phyloP scores from a whole-genome alignment of 2,329 filamentous ascomycete genomes.

The Aspergillus fructus region DNA sequence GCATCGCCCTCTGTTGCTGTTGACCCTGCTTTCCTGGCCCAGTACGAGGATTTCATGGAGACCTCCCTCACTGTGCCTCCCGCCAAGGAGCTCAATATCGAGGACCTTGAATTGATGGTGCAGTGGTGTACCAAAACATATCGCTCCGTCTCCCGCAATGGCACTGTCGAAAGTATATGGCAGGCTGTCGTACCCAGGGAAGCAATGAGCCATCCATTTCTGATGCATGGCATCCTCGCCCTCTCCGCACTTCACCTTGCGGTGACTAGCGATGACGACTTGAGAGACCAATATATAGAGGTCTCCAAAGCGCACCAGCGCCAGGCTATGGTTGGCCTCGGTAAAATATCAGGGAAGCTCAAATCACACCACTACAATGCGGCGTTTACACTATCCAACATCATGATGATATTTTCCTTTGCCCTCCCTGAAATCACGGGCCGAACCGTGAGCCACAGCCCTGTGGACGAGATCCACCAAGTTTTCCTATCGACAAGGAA shows the following conservation, averaged over 20 bases:
- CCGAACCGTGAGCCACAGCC: slow-evolving; percentile 6
- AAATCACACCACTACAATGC: slow-evolving; percentile 34
- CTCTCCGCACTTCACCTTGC: slow-evolving; percentile 36
- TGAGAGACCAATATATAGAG: slow-evolving; percentile 24
- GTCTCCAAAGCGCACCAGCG: slow-evolving; percentile 31
- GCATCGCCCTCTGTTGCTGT: slow-evolving; percentile 13
- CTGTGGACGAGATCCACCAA: slow-evolving; percentile 32
- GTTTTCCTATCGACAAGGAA: slow-evolving; percentile 31
- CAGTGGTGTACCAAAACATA: slow-evolving; percentile 37
- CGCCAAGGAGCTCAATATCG: slow-evolving; percentile 20
- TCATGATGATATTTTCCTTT: slow-evolving; percentile 37
- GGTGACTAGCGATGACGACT: slow-evolving; percentile 15
- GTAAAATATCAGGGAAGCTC: slow-evolving; percentile 19
- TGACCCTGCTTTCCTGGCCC: slow-evolving; percentile 3
- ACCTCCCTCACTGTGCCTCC: background rate
- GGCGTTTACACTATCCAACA: slow-evolving; percentile 33
- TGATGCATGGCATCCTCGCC: slow-evolving; percentile 37
- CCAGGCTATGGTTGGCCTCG: slow-evolving; percentile 27
- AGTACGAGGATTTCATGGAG: slow-evolving; percentile 12
- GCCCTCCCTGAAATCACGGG: slow-evolving; percentile 25
- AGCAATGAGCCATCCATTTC: slow-evolving; percentile 28
- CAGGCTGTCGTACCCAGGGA: slow-evolving; percentile 31
- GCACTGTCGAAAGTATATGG: slow-evolving; percentile 28
- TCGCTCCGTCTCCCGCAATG: slow-evolving; percentile 29
- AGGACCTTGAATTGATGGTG: slow-evolving; percentile 36